phyloP scores from a whole-genome alignment of 2,329 filamentous ascomycete species.

The Drechmeria coniospora region DNA sequence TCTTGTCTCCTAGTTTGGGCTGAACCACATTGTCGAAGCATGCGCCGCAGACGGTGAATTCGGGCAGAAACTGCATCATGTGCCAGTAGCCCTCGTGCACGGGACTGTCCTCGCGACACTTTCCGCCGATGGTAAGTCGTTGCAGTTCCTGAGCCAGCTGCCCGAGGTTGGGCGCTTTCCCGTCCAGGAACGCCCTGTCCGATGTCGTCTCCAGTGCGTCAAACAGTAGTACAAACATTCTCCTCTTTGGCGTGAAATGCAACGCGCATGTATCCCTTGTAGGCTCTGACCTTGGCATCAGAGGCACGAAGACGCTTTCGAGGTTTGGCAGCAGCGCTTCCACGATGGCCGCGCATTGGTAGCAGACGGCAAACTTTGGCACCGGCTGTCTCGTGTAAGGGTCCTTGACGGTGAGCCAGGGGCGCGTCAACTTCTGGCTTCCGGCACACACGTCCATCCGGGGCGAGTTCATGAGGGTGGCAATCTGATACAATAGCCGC shows the following conservation, averaged over 20 bases:
- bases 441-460: constrained; percentile 42
- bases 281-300: constrained; percentile 29
- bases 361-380: constrained; percentile 60
- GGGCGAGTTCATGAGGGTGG: constrained; percentile 36
- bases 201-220: constrained; percentile 43
- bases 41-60: constrained; percentile 74
- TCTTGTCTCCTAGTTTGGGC: constrained; percentile 41
- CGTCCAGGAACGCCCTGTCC: constrained; percentile 30
- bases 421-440: constrained; percentile 35
- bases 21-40: constrained; percentile 72
- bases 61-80: constrained; percentile 56
- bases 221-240: constrained; percentile 43
- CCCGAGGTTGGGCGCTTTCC: constrained; percentile 37
- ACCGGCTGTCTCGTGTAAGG: constrained; percentile 48
- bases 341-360: constrained; percentile 55
- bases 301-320: constrained; percentile 45
- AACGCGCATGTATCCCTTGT: constrained; percentile 51
- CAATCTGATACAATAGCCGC: constrained; percentile 53
- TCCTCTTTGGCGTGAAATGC: constrained; percentile 36
- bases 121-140: constrained; percentile 38
- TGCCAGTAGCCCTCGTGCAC: constrained; percentile 57
- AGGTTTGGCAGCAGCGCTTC: constrained; percentile 61
- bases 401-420: constrained; percentile 66
- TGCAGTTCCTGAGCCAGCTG: constrained; percentile 49
- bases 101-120: constrained; percentile 52